Base-by-base conservation (phyloP, 306 rosid species). In the cucumber (Cucumis sativus) region DNA sequence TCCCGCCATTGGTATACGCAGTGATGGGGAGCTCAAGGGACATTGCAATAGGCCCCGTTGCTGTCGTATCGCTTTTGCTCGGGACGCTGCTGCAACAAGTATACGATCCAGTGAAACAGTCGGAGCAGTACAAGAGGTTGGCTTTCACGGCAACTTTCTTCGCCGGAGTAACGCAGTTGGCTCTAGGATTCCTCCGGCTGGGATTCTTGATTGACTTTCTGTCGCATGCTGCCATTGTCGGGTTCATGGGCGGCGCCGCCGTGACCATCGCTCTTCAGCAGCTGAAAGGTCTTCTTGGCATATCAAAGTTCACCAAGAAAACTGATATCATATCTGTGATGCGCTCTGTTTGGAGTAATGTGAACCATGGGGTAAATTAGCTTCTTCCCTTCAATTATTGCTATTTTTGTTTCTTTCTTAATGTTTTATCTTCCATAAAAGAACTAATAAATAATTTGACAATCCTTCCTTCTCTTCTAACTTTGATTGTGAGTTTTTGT, bases 161-260 rank as follows among this genome's bases (percentile, higher is more conserved):
- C 41, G 97, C 97, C 7, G 97, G 97, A 39, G 15, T 90, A 55
- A 89, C 92, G 23, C 93, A 90, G 83, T 4, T 90, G 63, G 82
- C 84, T 54, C 87, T 92, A 0, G 97, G 97, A 10, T 69, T 90
- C 83, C 69, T 84, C 75, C 85, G 97, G 79, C 84, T 94, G 64
- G 98, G 98, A 74, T 92, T 94, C 90, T 79, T 94, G 84, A 85
- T 90, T 64, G 98, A 94, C 69, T 94, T 89, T 79, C 86, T 94
- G 13, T 94, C 97, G 60, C 97, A 90, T 54, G 98, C 97, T 77
- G 94, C 96, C 49, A 90, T 94, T 65, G 90, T 92, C 72, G 97
- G 98, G 28, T 94, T 94, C 86, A 92, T 94, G 97, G 93, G 79
- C 30, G 98, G 98, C 71, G 95, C 98, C 23, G 91, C 98, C 69